These are phyloP conservation scores for Colletotrichum plurivorum DNA, from an alignment of 2,329 filamentous ascomycete genomes.

Conservation along the genomic window DNA sequence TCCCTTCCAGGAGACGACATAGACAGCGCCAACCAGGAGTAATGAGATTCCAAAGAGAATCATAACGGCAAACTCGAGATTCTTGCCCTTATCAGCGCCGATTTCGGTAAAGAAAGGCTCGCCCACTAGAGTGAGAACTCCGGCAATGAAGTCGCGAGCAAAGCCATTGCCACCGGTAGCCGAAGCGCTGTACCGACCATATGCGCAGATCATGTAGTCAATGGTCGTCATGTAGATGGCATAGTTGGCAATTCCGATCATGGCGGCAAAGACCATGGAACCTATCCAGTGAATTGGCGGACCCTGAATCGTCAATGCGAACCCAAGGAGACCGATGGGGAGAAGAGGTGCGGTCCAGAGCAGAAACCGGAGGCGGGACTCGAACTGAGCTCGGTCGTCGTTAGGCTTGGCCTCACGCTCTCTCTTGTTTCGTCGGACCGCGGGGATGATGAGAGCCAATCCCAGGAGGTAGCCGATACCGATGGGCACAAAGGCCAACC, in stretches of 20 bases:
- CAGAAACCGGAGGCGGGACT: conserved; percentile 76
- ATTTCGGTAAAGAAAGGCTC: conserved; percentile 76
- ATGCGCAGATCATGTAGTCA: conserved; percentile 83
- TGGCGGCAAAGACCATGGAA: conserved; percentile 73
- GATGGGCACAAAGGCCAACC: conserved; percentile 76
- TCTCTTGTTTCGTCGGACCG: conserved; percentile 67
- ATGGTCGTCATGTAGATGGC: conserved; percentile 83
- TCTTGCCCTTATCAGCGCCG: conserved; percentile 58
- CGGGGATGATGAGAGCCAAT: conserved; percentile 72
- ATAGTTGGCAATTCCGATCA: conserved; percentile 82
- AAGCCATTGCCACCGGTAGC: conserved; percentile 84
- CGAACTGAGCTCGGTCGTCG: conserved; percentile 75
- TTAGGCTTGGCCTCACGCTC: conserved; percentile 65
- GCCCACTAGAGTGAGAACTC: conserved; percentile 78
- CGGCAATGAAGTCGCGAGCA: conserved; percentile 80
- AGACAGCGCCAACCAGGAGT: conserved; percentile 73
- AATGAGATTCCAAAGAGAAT: conserved; percentile 75
- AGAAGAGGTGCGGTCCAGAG: conserved; percentile 73
- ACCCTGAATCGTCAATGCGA: conserved; percentile 77
- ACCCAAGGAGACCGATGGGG: conserved; percentile 78
- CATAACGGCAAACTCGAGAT: conserved; percentile 72
- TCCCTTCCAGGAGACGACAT: conserved; percentile 77
- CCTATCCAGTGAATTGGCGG: conserved; percentile 78
- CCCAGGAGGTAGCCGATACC: conserved; percentile 76
- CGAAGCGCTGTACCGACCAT: conserved; percentile 80